Base-by-base conservation (phyloP, 2,329 filamentous ascomycete species). In the Nemania sp. region DNA sequence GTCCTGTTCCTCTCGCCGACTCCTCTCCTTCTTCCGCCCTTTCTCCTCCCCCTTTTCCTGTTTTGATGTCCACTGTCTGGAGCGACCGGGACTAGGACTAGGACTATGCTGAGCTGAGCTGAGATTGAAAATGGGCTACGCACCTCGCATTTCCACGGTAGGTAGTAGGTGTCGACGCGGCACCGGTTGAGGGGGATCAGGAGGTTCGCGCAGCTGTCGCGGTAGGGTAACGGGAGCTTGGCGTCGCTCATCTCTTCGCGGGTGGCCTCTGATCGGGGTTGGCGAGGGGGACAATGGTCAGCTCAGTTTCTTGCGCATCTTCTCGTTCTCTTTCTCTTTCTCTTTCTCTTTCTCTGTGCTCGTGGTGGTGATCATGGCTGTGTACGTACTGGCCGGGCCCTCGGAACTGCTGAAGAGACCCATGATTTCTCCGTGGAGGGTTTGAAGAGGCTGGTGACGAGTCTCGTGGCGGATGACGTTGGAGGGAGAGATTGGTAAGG, bases 91-190 rank as follows among this genome's bases (percentile, higher is more conserved):
- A 43, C 40, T 10, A 17, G 7, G 17, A 20, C 15, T 11, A 20
- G 17, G n/a, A n/a, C n/a, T n/a, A n/a, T n/a, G n/a, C n/a, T n/a
- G n/a, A n/a, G 13, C 17, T 10, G 40, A 43, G 17, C 40, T 20
- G 40, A 20, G 40, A 10, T 43, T 2, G 17, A 20, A n/a, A 20
- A 10, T 43, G 40, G 55, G n/a, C n/a, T 37, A 78, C 89, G 70
- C 85, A 98, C 95, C 85, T 91, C 87, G 78, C 95, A 99, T 84
- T 96, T 97, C 95, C 95, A 99, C 17, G 93, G 93, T 72, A 97
- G 80, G 78, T 97, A 99, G 82, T 90, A 98, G 65, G 92, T 90
- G 70, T 96, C 89, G 79, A 87, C 85, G 65, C 95, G 92, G 84
- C 95, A 99, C 74, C 90, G 90, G 82, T 99, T 99, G 70, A 99